A percentile compares a stretch with the other conserved stretches of the same genome.
These are phyloP conservation scores for Brassica carinata DNA, from an alignment of 345 rosid species.

Conservation along the genomic window DNA sequence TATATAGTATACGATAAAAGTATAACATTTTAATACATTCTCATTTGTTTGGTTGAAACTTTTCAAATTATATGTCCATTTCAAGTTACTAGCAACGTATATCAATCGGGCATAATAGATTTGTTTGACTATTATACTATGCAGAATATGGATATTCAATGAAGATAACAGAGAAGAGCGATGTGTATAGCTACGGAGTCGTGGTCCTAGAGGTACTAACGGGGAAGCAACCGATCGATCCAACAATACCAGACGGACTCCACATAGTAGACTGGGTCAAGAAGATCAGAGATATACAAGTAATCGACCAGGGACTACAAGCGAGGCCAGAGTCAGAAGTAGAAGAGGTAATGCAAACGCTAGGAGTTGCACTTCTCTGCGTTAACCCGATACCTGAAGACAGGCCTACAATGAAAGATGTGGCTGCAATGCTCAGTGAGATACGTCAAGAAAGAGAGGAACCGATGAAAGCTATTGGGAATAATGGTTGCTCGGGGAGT, in stretches of 20 bases:
- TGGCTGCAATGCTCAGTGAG: slow-evolving; percentile 50
- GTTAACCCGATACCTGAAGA: background rate
- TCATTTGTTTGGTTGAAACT: background rate
- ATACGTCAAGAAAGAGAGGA: slow-evolving; percentile 67
- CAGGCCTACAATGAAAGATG: background rate
- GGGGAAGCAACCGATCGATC: slow-evolving; percentile 90
- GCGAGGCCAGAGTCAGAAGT: slow-evolving; percentile 42
- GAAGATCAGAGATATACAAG: slow-evolving; percentile 47
- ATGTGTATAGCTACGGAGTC: slow-evolving; percentile 89
- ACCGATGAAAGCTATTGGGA: slow-evolving; percentile 43
- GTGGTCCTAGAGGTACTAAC: slow-evolving; percentile 83
- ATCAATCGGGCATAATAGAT: background rate
- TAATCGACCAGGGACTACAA: slow-evolving; percentile 28
- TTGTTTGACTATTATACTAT: background rate
- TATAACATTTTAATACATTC: background rate
- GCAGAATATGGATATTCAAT: slow-evolving; percentile 84
- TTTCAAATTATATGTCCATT: background rate
- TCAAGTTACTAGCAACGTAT: background rate
- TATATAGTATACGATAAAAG: background rate
- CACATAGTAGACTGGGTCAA: slow-evolving; percentile 84
- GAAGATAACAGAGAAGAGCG: slow-evolving; percentile 93
- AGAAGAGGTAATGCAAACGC: slow-evolving; percentile 58
- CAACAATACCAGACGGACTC: slow-evolving; percentile 71
- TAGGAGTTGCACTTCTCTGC: background rate
- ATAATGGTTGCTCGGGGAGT: slow-evolving; percentile 32